Evolutionary conservation across 257 asterid genomes (phyloP), one percentile per base, ranked within the genome.

Genomic region (Ehretia macrophylla): DNA sequence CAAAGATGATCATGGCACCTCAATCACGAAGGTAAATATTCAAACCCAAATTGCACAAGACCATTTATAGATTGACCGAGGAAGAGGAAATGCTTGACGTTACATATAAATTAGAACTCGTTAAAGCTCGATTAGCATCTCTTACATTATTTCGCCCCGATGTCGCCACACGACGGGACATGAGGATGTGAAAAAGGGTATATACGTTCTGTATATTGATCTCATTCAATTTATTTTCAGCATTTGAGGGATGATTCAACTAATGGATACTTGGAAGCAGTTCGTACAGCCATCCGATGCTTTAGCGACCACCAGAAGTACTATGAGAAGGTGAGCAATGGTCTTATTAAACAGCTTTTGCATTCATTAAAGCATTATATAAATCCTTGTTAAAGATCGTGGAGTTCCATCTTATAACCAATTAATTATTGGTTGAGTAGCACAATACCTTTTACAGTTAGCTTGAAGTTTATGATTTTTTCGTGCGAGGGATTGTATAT

Each of bases 11-110:
- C 74, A 76, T 60, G 86, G 81, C 64, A 18, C 79, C 21, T 83
- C 95, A 40, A 70, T 90, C 66, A 87, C 94, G 21, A 90, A 87
- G 93, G 97, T 82, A 68, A 23, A 11, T 10, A 8, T 4, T n/a
- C n/a, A 10, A 11, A 6, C 10, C 52, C 17, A 5, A 10, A 11
- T 62, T 18, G 14, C 27, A 59, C 11, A 3, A 10, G 12, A 14
- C 47, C 47, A 42, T n/a, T 42, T 42, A 42, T 42, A 42, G 12
- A 42, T n/a, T n/a, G n/a, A n/a, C n/a, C n/a, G n/a, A n/a, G n/a
- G n/a, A n/a, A n/a, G n/a, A n/a, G n/a, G n/a, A n/a, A n/a, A n/a
- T n/a, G n/a, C n/a, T n/a, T n/a, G n/a, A n/a, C n/a, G n/a, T n/a
- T n/a, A n/a, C n/a, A n/a, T n/a, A n/a, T n/a, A n/a, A n/a, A n/a